phyloP scores from a whole-genome alignment of 495 filamentous ascomycete species.

The Monascus purpureus region DNA sequence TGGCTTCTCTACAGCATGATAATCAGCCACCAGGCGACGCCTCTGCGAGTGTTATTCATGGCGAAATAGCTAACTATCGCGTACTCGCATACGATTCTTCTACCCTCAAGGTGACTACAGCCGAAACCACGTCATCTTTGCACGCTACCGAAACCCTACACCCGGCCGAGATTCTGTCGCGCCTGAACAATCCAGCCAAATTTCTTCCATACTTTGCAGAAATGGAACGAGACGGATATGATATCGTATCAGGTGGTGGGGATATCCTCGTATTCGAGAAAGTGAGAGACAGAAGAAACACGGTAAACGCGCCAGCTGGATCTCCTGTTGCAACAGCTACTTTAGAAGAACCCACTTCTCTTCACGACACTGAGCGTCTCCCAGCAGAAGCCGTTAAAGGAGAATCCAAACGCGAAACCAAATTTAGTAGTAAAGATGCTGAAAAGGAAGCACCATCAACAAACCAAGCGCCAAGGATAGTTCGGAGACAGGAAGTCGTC shows the following conservation, averaged over 20 bases:
- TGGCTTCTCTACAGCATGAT: too few relatives aligned
- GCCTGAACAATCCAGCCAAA: conserved; percentile 53
- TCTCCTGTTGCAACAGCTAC: conserved; percentile 3
- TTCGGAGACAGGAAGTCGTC: conserved; percentile 42
- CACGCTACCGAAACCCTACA: conserved; percentile 26
- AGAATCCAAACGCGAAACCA: conserved; percentile 23
- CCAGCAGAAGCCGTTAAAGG: conserved; percentile 27
- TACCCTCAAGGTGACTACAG: conserved; percentile 42
- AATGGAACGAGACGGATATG: conserved; percentile 55
- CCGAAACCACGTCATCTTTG: conserved; percentile 48
- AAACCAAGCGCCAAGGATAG: conserved; percentile 20
- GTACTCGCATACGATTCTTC: conserved; percentile 59
- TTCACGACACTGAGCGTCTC: neutral
- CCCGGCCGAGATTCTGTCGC: conserved; percentile 49
- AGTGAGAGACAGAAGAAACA: conserved; percentile 14
- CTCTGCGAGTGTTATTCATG: too few relatives aligned
- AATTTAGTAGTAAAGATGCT: conserved; percentile 42
- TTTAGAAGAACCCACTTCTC: conserved; percentile 2
- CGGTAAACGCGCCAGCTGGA: too few relatives aligned
- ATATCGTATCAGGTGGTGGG: conserved; percentile 54
- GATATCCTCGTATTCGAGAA: conserved; percentile 65
- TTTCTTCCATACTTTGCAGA: conserved; percentile 56
- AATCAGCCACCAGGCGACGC: too few relatives aligned
- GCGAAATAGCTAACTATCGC: too few relatives aligned
- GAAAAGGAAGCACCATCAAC: conserved; percentile 38